Percentiles rank a stretch among this genome's conserved stretches.
These are phyloP conservation scores for Botrytis aclada DNA, from an alignment of 2,329 filamentous ascomycete species.

Conservation along the genomic window DNA sequence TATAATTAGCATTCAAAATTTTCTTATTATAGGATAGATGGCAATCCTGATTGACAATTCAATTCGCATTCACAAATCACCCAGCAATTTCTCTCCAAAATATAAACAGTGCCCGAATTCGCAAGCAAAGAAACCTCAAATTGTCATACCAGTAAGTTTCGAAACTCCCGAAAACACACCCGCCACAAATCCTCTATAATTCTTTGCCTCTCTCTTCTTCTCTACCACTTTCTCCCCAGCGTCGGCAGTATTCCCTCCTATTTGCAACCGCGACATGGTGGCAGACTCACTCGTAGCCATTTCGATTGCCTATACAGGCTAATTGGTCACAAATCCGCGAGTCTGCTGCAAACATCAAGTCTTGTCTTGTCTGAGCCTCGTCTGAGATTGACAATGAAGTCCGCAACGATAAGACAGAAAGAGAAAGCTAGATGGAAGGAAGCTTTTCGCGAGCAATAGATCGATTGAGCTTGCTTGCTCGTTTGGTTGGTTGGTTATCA, in stretches of 20 bases:
- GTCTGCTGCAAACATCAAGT: background rate
- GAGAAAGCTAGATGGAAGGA: background rate
- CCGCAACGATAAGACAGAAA: background rate
- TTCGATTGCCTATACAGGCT: background rate
- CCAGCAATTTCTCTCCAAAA: background rate
- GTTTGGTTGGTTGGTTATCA: background rate
- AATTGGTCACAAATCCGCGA: background rate
- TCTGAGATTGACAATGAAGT: background rate
- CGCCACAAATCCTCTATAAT: slow-evolving; percentile 92
- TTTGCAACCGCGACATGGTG: background rate
- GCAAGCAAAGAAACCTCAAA: background rate
- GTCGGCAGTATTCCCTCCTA: background rate
- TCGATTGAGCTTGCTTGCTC: background rate
- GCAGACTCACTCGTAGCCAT: slow-evolving; percentile 3
- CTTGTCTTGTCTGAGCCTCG: too few relatives aligned
- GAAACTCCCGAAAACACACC: slow-evolving; percentile 94
- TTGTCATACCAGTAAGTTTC: slow-evolving; percentile 69
- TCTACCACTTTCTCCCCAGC: slow-evolving; percentile 24
- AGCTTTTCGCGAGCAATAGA: background rate
- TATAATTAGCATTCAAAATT: background rate
- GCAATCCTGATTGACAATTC: background rate
- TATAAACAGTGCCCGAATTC: background rate
- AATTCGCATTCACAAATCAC: background rate
- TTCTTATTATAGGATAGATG: background rate
- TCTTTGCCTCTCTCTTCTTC: slow-evolving; percentile 42